These are phyloP conservation scores for Scheffersomyces titani DNA, from an alignment of 1,139 yeast genomes.

Conservation along the genomic window DNA sequence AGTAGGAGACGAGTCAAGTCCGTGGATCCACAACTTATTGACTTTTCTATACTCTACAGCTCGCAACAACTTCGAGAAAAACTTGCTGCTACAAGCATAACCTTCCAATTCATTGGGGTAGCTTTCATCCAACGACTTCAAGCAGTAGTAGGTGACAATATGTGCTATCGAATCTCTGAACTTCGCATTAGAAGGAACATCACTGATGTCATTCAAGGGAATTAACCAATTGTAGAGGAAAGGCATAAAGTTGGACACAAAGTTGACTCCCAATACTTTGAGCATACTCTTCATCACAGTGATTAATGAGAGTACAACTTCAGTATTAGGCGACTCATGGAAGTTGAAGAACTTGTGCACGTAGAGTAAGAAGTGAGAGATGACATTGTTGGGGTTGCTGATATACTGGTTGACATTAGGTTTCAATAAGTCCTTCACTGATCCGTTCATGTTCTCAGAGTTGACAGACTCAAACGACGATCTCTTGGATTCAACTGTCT, in stretches of 20 bases:
- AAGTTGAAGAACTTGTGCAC: slow-evolving; percentile 33
- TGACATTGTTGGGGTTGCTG: slow-evolving; percentile 35
- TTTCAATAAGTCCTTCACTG: slow-evolving; percentile 23
- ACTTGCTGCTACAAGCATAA: slow-evolving; percentile 26
- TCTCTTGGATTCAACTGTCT: neutral
- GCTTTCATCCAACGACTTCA: slow-evolving; percentile 29
- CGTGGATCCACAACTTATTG: slow-evolving; percentile 32
- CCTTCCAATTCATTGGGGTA: slow-evolving; percentile 29
- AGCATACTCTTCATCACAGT: slow-evolving; percentile 30
- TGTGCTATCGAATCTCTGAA: slow-evolving; percentile 41
- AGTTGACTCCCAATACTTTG: slow-evolving; percentile 46
- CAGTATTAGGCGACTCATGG: slow-evolving; percentile 24
- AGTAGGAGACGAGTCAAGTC: slow-evolving; percentile 22
- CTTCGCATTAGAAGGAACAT: slow-evolving; percentile 14
- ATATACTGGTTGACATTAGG: slow-evolving; percentile 45
- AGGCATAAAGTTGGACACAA: slow-evolving; percentile 47
- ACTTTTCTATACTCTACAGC: slow-evolving; percentile 32
- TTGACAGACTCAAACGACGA: neutral
- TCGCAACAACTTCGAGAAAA: slow-evolving; percentile 22
- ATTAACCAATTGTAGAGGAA: slow-evolving; percentile 50
- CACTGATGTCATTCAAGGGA: slow-evolving; percentile 12
- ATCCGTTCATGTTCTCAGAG: slow-evolving; percentile 12
- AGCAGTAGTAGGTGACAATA: slow-evolving; percentile 25
- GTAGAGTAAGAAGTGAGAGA: slow-evolving; percentile 34
- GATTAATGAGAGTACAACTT: slow-evolving; percentile 24